Percentiles rank a stretch among this genome's conserved stretches.
Evolutionary conservation across 148 eudicot species (phyloP).

Genomic region (Amaranthus hypochondriacus): DNA sequence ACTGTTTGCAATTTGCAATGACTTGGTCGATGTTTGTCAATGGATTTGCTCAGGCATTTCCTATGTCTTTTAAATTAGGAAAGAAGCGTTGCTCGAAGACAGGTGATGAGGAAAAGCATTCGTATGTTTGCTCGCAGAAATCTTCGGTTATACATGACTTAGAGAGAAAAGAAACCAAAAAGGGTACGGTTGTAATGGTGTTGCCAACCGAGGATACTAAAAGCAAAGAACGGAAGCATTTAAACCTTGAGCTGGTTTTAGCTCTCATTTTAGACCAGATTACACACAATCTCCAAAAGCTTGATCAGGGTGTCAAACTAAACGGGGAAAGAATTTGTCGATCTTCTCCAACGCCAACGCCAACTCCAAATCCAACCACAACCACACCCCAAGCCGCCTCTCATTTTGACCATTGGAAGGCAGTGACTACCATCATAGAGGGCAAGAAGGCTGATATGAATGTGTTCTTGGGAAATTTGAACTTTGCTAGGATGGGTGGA

Average conservation of each 20-base stretch:
- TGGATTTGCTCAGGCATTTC: conserved; percentile 66
- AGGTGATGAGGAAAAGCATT: conserved; percentile 30
- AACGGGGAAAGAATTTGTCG: conserved; percentile 31
- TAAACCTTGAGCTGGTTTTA: conserved; percentile 57
- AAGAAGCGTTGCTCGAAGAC: conserved; percentile 47
- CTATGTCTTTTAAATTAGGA: conserved; percentile 46
- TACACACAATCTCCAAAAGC: conserved; percentile 54
- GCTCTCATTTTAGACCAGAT: conserved; percentile 62
- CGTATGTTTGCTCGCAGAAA: conserved; percentile 24
- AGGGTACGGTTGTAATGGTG: conserved; percentile 30
- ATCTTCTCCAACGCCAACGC: conserved; percentile 17
- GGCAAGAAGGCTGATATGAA: conserved; percentile 64
- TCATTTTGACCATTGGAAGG: conserved; percentile 54
- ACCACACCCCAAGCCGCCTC: conserved; percentile 25
- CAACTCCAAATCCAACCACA: too few relatives aligned
- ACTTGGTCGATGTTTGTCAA: conserved; percentile 64
- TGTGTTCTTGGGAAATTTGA: conserved; percentile 69
- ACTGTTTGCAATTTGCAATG: conserved; percentile 75
- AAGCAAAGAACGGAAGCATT: conserved; percentile 39
- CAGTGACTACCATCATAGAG: conserved; percentile 55
- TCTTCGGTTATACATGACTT: conserved; percentile 27
- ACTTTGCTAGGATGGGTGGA: conserved; percentile 87
- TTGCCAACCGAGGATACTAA: conserved; percentile 32
- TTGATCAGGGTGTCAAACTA: conserved; percentile 45
- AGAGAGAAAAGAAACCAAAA: conserved; percentile 34